Conservation (phyloP, 2,329 filamentous ascomycete genomes). For the Metarhizium guizhouense region DNA sequence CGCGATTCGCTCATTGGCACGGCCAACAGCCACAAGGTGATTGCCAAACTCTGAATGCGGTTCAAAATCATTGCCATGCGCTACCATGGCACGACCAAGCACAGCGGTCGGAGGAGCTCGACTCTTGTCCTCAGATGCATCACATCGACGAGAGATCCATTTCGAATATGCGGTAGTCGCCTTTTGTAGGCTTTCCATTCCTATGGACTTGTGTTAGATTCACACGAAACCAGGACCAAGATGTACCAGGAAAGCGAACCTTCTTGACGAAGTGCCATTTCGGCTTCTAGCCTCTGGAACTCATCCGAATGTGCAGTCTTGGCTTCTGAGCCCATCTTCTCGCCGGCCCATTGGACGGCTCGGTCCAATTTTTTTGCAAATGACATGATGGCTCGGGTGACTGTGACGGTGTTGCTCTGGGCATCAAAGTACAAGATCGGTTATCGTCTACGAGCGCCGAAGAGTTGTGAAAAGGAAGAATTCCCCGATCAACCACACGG, state of each 20-base stretch:
- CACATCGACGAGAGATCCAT: constrained; percentile 74
- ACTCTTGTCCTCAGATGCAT: constrained; percentile 74
- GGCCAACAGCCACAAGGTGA: constrained; percentile 69
- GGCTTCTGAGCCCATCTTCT: constrained; percentile 88
- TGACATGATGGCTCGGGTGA: constrained; percentile 31
- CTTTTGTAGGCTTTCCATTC: constrained; percentile 81
- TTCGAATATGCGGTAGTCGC: constrained; percentile 84
- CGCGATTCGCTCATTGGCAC: constrained; percentile 80
- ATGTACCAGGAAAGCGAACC: constrained; percentile 41
- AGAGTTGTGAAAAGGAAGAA: not conserved
- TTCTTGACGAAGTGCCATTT: constrained; percentile 84
- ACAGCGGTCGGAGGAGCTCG: constrained; percentile 73
- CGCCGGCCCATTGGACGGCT: constrained; percentile 95
- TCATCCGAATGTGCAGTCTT: constrained; percentile 83
- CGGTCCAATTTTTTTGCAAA: constrained; percentile 83
- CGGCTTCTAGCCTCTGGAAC: constrained; percentile 80
- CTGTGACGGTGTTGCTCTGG: not conserved
- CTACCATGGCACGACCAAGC: constrained; percentile 76
- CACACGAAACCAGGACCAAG: not conserved
- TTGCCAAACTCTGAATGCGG: constrained; percentile 84
- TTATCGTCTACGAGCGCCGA: not conserved
- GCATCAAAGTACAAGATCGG: not conserved
- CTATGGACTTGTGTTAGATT: constrained; percentile 33
- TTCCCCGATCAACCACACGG: not conserved
- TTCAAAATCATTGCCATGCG: constrained; percentile 89